A percentile compares a stretch with the other conserved stretches of the same genome.
Conservation (phyloP, 441 rosid species). For the Pelargonium citronellum region DNA sequence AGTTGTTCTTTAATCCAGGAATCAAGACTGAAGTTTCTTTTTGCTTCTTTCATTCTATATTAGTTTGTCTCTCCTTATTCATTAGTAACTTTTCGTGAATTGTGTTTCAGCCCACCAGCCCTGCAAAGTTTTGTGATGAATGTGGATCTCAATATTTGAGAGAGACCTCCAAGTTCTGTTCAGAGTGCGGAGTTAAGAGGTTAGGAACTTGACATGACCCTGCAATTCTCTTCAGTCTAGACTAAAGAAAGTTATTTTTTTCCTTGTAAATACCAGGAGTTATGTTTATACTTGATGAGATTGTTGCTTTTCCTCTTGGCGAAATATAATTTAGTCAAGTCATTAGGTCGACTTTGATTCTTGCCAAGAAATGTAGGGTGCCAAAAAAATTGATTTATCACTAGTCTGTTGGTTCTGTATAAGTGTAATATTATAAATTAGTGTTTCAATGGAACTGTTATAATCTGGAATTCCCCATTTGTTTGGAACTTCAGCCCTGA, state of each 20-base stretch:
- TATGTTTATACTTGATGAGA: background rate
- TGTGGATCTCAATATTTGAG: constrained; percentile 78
- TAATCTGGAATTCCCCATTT: background rate
- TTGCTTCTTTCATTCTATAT: background rate
- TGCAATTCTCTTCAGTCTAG: background rate
- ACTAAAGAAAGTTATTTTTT: background rate
- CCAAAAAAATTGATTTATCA: background rate
- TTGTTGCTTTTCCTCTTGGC: background rate
- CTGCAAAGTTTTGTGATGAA: constrained; percentile 81
- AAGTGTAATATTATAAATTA: background rate
- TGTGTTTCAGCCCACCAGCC: constrained; percentile 49
- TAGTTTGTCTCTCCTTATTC: background rate
- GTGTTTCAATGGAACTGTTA: background rate
- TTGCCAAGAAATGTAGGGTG: background rate
- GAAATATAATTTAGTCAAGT: background rate
- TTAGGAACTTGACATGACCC: constrained; percentile 44
- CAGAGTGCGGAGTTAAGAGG: constrained; percentile 85
- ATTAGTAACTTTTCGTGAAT: background rate
- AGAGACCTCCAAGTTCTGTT: constrained; percentile 90
- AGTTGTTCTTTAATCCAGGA: background rate
- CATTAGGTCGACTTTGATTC: background rate
- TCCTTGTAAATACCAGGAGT: background rate
- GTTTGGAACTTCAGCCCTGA: background rate
- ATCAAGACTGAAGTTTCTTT: background rate
- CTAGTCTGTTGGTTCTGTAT: background rate